Evolutionary conservation across 345 rosid species (phyloP).

Genomic region (Jatropha curcas): DNA sequence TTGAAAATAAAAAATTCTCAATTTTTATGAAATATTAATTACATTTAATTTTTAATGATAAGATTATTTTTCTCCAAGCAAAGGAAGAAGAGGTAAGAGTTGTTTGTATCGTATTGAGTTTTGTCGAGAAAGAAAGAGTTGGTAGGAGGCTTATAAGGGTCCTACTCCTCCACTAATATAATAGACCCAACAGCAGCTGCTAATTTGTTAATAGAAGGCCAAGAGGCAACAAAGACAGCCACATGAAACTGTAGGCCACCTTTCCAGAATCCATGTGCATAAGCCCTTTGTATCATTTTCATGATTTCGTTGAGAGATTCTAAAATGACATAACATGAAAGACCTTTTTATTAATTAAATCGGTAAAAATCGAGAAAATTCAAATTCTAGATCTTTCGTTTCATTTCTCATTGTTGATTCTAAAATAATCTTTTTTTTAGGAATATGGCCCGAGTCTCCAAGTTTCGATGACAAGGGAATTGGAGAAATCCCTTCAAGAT

Average conservation of each 20-base stretch:
- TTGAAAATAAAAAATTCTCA: too few species aligned
- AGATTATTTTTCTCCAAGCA: too few species aligned
- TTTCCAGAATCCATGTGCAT: constrained; percentile 6
- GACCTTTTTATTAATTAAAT: too few species aligned
- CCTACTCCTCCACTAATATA: not conserved
- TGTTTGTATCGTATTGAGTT: too few species aligned
- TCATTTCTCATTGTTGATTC: not conserved
- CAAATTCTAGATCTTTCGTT: not conserved
- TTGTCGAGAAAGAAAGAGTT: not conserved
- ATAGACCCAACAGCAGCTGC: not conserved
- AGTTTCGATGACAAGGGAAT: constrained; percentile 59
- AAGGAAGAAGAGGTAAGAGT: too few species aligned
- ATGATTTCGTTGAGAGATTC: too few species aligned
- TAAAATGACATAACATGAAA: too few species aligned
- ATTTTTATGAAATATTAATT: too few species aligned
- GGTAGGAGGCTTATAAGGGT: not conserved
- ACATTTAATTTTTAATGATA: too few species aligned
- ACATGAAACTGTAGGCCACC: constrained; percentile 6
- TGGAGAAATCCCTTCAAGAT: constrained; percentile 56
- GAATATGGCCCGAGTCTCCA: constrained; percentile 71
- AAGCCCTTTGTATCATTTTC: not conserved
- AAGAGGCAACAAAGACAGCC: constrained; percentile 1
- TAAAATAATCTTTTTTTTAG: constrained; percentile 17
- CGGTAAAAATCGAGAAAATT: too few species aligned
- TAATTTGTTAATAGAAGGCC: not conserved